Percentiles rank a stretch among this genome's conserved stretches.
Conservation (phyloP, 805 yeast genomes). For the Candida namnaoensis region DNA sequence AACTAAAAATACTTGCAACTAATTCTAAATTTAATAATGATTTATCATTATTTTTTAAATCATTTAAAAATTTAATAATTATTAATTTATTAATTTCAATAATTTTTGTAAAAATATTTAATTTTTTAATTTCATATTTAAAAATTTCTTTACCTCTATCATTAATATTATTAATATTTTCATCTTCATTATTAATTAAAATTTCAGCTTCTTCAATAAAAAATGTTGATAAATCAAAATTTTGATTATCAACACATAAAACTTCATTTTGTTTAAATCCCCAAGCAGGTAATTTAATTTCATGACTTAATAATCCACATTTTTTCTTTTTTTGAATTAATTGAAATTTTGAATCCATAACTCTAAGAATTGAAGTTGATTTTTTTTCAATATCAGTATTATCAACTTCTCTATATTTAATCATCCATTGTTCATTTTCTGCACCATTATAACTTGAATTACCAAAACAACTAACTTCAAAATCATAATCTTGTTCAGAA, state of each 20-base stretch:
- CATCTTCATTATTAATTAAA: no score
- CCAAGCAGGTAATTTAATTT: conserved; percentile 71
- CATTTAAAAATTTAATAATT: conserved; percentile 29
- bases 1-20: no score
- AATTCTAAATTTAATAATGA: no score
- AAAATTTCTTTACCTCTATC: conserved; percentile 6
- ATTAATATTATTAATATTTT: no score
- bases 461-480: conserved; percentile 73
- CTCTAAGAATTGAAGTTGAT: conserved; percentile 24
- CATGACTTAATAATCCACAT: conserved; percentile 72
- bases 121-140: conserved; percentile 18
- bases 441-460: conserved; percentile 55
- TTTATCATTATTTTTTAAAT: conserved; percentile 36
- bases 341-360: conserved; percentile 64
- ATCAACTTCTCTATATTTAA: conserved; percentile 29
- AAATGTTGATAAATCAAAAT: conserved; percentile 62
- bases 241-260: conserved; percentile 72
- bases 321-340: conserved; percentile 56
- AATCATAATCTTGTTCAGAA: conserved; percentile 83
- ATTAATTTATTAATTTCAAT: conserved; percentile 48
- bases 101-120: conserved; percentile 41
- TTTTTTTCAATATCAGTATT: conserved; percentile 26
- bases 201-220: conserved; percentile 62
- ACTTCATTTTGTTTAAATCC: conserved; percentile 84
- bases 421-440: conserved; percentile 59